Percentiles rank a stretch among this genome's conserved stretches.
phyloP scores from a whole-genome alignment of 116 monocot genomes.

The Papilionanthe hybrid region DNA sequence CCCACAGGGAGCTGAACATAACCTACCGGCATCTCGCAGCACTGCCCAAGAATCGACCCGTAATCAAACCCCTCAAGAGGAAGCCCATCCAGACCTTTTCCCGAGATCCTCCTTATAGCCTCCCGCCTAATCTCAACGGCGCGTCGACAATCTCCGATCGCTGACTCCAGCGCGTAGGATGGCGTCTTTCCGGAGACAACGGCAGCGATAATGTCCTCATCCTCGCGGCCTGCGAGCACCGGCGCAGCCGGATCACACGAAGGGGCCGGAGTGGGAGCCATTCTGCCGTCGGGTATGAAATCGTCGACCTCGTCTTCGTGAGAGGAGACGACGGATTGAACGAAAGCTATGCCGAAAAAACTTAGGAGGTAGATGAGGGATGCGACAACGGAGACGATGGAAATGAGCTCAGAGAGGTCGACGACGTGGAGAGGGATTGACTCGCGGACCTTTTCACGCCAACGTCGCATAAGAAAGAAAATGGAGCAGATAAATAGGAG shows the following conservation, averaged over 20 bases:
- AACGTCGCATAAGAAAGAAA: conserved; percentile 60
- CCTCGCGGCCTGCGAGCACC: conserved; percentile 21
- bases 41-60: conserved; percentile 76
- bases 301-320: conserved; percentile 55
- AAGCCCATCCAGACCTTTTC: conserved; percentile 56
- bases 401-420: conserved; percentile 55
- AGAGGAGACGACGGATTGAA: conserved; percentile 57
- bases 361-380: conserved; percentile 84
- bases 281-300: conserved; percentile 1
- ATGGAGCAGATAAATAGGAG: conserved; percentile 47
- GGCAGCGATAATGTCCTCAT: conserved; percentile 64
- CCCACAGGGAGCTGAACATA: conserved; percentile 88
- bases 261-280: conserved; percentile 1
- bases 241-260: background rate
- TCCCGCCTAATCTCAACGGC: conserved; percentile 72
- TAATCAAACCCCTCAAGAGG: conserved; percentile 87
- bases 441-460: conserved; percentile 70
- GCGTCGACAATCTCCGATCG: conserved; percentile 61
- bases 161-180: conserved; percentile 65
- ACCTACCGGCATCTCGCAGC: conserved; percentile 91
- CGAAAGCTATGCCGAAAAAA: conserved; percentile 89
- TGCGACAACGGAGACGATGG: conserved; percentile 62
- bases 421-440: conserved; percentile 59
- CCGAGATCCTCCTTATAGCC: conserved; percentile 58
- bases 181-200: conserved; percentile 66